Evolutionary conservation across 768 basidiomycete genomes (phyloP).

Genomic region (Pisolithus albus): DNA sequence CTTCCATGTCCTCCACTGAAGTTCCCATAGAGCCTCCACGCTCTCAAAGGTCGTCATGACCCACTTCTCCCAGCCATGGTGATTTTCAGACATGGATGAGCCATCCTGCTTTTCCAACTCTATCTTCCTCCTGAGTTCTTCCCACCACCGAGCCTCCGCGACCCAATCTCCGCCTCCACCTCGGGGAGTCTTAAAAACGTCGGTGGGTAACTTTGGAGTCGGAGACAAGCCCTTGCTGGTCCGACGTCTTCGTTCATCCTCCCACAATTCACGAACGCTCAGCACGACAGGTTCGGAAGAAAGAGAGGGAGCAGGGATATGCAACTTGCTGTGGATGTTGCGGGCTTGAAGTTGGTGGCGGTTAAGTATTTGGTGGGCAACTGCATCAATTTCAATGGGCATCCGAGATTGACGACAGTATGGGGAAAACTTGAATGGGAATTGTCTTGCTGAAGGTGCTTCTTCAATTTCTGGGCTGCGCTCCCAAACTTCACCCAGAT

Average conservation of each 20-base stretch:
- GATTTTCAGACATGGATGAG: constrained; percentile 16
- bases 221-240: constrained; percentile 59
- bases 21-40: constrained; percentile 79
- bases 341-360: constrained; percentile 59
- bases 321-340: constrained; percentile 55
- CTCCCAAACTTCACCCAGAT: constrained; percentile 61
- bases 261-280: constrained; percentile 92
- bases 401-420: constrained; percentile 60
- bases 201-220: constrained; percentile 65
- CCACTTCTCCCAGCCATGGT: constrained; percentile 56
- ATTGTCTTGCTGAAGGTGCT: constrained; percentile 6
- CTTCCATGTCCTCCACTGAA: constrained; percentile 51
- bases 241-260: constrained; percentile 83
- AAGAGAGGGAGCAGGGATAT: constrained; percentile 48
- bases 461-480: constrained; percentile 35
- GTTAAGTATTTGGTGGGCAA: constrained; percentile 81
- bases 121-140: constrained; percentile 59
- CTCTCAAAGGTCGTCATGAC: constrained; percentile 90
- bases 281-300: constrained; percentile 71
- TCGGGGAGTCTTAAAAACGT: constrained; percentile 59
- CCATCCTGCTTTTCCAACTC: constrained; percentile 35
- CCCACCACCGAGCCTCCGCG: constrained; percentile 70
- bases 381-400: constrained; percentile 79
- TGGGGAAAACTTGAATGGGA: constrained; percentile 43
- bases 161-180: constrained; percentile 57